phyloP scores from a whole-genome alignment of 83 land plant genomes.

The Thuja plicata region DNA sequence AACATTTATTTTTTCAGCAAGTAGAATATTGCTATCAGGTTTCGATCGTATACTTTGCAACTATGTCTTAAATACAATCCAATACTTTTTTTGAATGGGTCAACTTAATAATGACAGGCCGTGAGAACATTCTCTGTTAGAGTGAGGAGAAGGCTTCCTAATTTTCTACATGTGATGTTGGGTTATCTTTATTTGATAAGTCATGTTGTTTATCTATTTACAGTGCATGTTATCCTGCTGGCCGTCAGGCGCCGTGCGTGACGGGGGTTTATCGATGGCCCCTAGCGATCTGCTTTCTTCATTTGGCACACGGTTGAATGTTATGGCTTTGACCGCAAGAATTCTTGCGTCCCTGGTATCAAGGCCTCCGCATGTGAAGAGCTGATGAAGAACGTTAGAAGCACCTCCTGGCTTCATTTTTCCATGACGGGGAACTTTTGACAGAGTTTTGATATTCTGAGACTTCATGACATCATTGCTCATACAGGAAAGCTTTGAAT shows the following conservation, averaged over 20 bases:
- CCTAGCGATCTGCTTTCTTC: neutral
- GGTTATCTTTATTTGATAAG: too few relatives aligned
- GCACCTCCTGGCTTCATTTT: neutral
- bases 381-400: conserved; percentile 13
- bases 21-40: too few relatives aligned
- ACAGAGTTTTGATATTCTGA: neutral
- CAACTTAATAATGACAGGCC: too few relatives aligned
- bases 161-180: too few relatives aligned
- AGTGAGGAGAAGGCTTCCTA: too few relatives aligned
- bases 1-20: too few relatives aligned
- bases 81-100: too few relatives aligned
- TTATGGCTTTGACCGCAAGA: neutral
- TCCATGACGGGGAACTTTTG: neutral
- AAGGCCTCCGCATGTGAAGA: conserved; percentile 9
- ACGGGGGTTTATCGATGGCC: neutral
- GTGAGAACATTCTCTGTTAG: too few relatives aligned
- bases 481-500: neutral
- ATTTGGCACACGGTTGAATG: neutral
- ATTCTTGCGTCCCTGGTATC: conserved; percentile 6
- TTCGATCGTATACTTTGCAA: too few relatives aligned
- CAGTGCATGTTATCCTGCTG: too few relatives aligned
- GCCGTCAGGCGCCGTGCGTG: neutral
- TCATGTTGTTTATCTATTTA: too few relatives aligned
- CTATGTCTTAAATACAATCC: too few relatives aligned
- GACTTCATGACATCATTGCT: neutral